Evolutionary conservation across 2,329 filamentous ascomycete species (phyloP).

Genomic region (Erysiphe pulchra): DNA sequence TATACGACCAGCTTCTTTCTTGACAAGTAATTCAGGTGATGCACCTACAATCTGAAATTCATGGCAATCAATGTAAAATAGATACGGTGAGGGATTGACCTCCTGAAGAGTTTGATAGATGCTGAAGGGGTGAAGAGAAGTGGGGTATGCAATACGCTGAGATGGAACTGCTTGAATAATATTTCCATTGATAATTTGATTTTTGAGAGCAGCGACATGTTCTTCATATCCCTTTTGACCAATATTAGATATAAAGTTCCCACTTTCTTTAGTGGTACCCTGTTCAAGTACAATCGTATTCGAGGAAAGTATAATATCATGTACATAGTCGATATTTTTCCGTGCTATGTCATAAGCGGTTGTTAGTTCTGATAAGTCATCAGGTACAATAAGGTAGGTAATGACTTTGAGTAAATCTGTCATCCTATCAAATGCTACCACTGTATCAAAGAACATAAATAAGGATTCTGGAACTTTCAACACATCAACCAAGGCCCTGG

Average conservation of each 20-base stretch:
- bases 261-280: constrained; percentile 28
- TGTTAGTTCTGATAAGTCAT: constrained; percentile 29
- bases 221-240: constrained; percentile 67
- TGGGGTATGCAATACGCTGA: constrained; percentile 74
- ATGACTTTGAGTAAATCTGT: constrained; percentile 82
- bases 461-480: constrained; percentile 75
- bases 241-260: constrained; percentile 78
- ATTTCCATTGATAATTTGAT: constrained; percentile 75
- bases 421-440: constrained; percentile 86
- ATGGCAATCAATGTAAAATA: constrained; percentile 83
- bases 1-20: constrained; percentile 62
- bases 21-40: constrained; percentile 82
- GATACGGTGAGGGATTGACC: constrained; percentile 92
- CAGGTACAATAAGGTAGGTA: constrained; percentile 57
- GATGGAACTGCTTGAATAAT: constrained; percentile 96
- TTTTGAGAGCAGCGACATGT: constrained; percentile 68
- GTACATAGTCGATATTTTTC: constrained; percentile 34
- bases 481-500: constrained; percentile 64
- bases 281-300: constrained; percentile 59
- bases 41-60: constrained; percentile 91
- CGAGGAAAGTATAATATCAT: constrained; percentile 45
- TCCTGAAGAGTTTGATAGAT: constrained; percentile 88
- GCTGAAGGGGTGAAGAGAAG: constrained; percentile 85
- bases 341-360: constrained; percentile 45
- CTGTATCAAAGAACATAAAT: constrained; percentile 92